These are phyloP conservation scores for Blastobotrys peoriensis DNA, from an alignment of 805 yeast species.

Conservation along the genomic window DNA sequence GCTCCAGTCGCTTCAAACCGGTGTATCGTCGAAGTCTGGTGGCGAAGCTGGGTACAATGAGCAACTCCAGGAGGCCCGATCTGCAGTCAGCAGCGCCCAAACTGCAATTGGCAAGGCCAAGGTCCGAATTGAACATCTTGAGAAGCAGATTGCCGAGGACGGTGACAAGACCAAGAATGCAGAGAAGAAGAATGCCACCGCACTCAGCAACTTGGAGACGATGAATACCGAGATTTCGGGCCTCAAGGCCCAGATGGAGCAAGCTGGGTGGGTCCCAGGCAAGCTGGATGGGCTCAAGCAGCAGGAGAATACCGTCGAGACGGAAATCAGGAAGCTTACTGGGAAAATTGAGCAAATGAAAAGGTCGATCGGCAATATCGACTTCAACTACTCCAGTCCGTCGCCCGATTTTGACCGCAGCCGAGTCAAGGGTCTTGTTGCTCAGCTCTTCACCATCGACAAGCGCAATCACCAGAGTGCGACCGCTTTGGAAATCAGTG, in stretches of 20 bases:
- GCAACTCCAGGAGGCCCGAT: slow-evolving; percentile 61
- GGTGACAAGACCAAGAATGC: slow-evolving; percentile 41
- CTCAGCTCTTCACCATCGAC: slow-evolving; percentile 66
- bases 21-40: slow-evolving; percentile 79
- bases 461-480: slow-evolving; percentile 55
- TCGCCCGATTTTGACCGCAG: slow-evolving; percentile 49
- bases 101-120: slow-evolving; percentile 54
- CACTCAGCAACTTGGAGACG: slow-evolving; percentile 39
- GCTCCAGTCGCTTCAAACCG: slow-evolving; percentile 74
- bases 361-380: slow-evolving; percentile 64
- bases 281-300: slow-evolving; percentile 19
- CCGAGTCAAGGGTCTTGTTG: slow-evolving; percentile 83
- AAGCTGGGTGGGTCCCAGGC: slow-evolving; percentile 40
- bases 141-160: slow-evolving; percentile 44
- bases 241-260: slow-evolving; percentile 39
- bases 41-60: slow-evolving; percentile 70
- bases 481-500: slow-evolving; percentile 85
- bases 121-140: slow-evolving; percentile 52
- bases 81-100: slow-evolving; percentile 45
- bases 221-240: slow-evolving; percentile 35
- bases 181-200: slow-evolving; percentile 38
- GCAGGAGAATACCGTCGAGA: slow-evolving; percentile 31
- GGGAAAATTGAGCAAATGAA: slow-evolving; percentile 49
- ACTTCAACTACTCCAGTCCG: slow-evolving; percentile 68
- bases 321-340: slow-evolving; percentile 39